Evolutionary conservation across 2,329 filamentous ascomycete genomes (phyloP).

Genomic region (Neophaeococcomyces mojaviensis): DNA sequence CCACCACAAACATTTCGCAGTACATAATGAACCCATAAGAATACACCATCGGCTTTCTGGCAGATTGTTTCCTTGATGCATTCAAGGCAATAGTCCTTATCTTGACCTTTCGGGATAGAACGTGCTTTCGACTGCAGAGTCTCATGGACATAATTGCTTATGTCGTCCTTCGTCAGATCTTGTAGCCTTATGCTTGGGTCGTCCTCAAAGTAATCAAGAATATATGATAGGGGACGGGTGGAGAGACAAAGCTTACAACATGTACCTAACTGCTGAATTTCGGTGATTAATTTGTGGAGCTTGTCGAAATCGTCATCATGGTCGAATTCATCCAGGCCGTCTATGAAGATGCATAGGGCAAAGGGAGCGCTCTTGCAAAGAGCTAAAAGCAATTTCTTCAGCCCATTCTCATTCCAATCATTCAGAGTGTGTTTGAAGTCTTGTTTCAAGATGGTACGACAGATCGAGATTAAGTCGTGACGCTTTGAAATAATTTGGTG

Average conservation of each 20-base stretch:
- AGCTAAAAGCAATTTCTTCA: not conserved
- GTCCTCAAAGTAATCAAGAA: not conserved
- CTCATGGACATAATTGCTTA: not conserved
- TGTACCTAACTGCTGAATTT: not conserved
- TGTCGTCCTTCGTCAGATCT: slow-evolving; percentile 6
- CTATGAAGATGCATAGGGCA: slow-evolving; percentile 8
- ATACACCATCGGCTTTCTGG: slow-evolving; percentile 10
- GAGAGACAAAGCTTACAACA: not conserved
- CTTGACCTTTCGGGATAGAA: not conserved
- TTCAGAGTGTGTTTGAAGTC: not conserved
- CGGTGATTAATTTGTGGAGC: not conserved
- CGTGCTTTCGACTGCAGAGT: not conserved
- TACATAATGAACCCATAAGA: slow-evolving; percentile 11
- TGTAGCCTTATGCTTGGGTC: slow-evolving; percentile 4
- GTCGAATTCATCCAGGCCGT: slow-evolving; percentile 12
- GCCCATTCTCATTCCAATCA: slow-evolving; percentile 3
- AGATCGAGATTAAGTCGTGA: not conserved
- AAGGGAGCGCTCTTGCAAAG: not conserved
- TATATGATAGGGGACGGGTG: not conserved
- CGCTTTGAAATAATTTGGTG: not conserved
- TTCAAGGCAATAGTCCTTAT: no score
- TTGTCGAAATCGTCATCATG: slow-evolving; percentile 3
- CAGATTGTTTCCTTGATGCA: not conserved
- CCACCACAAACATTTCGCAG: slow-evolving; percentile 2
- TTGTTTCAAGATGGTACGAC: not conserved